phyloP scores from a whole-genome alignment of 352 stramenopile species.

The Lagenidium sp. region DNA sequence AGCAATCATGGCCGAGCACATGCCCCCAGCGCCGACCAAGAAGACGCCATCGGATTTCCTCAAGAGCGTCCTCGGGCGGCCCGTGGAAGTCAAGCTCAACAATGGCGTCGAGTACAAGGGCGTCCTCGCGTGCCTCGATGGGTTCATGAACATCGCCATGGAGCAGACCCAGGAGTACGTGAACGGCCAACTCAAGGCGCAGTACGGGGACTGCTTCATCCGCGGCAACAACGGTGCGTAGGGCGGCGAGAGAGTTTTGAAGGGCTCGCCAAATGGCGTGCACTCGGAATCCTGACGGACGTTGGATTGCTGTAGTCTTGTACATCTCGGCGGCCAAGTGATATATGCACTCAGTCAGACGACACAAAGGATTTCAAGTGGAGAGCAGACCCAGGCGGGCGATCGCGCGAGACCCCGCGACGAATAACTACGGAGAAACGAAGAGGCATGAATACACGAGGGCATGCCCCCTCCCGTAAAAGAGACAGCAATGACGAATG shows the following conservation, averaged over 20 bases:
- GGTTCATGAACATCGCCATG: slow-evolving; percentile 99
- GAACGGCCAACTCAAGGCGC: slow-evolving; percentile 97
- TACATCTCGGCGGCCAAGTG: slow-evolving; percentile 84
- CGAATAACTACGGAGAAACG: no score
- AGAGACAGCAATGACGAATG: no score
- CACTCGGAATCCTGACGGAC: no score
- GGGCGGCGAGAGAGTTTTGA: no score
- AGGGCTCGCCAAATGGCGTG: no score
- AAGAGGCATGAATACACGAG: no score
- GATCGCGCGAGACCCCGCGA: no score
- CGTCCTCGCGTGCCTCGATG: slow-evolving; percentile 98
- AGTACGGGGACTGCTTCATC: slow-evolving; percentile 99
- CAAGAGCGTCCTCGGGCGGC: slow-evolving; percentile 90
- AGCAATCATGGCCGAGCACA: no score
- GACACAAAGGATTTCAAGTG: no score
- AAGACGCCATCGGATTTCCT: slow-evolving; percentile 90
- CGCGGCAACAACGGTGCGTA: slow-evolving; percentile 97
- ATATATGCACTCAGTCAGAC: no score
- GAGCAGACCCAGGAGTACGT: slow-evolving; percentile 99
- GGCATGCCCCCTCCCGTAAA: no score
- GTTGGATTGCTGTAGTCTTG: slow-evolving; percentile 43
- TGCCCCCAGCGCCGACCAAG: slow-evolving; percentile 60
- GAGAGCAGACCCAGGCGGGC: no score
- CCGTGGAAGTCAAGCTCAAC: slow-evolving; percentile 99
- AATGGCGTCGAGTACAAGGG: slow-evolving; percentile 98